Percentiles rank a stretch among this genome's conserved stretches.
Conservation (phyloP, 306 rosid species). For the Pterocarpus santalinus region DNA sequence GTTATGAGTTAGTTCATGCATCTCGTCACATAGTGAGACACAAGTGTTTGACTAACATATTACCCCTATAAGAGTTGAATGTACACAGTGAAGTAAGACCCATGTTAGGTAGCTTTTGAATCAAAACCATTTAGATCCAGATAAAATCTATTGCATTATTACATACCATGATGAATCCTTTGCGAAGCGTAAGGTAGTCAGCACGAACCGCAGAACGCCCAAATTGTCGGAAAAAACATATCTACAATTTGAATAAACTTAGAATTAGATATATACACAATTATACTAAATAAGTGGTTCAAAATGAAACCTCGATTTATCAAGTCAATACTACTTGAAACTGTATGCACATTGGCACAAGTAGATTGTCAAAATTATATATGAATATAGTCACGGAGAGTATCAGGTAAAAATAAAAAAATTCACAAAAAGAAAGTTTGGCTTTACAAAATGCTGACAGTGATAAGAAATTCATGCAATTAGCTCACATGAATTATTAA, state of each 20-base stretch:
- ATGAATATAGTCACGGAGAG: background rate
- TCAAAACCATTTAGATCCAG: conserved; percentile 29
- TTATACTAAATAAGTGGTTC: background rate
- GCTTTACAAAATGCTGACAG: conserved; percentile 9
- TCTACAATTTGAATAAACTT: conserved; percentile 59
- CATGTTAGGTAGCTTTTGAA: conserved; percentile 21
- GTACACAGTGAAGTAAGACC: conserved; percentile 21
- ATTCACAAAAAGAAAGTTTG: conserved; percentile 10
- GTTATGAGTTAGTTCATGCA: background rate
- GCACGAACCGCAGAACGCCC: conserved; percentile 86
- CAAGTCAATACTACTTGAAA: conserved; percentile 24
- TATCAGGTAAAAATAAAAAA: background rate
- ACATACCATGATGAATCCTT: conserved; percentile 91
- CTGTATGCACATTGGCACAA: conserved; percentile 32
- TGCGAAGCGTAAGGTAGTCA: conserved; percentile 90
- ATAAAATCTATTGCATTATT: conserved; percentile 37
- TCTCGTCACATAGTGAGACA: conserved; percentile 25
- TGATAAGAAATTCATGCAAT: conserved; percentile 10
- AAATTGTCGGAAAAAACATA: conserved; percentile 93
- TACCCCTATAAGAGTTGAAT: background rate
- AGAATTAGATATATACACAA: conserved; percentile 36
- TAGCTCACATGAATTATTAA: conserved; percentile 9
- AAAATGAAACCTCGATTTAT: conserved; percentile 42
- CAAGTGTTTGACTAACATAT: conserved; percentile 13
- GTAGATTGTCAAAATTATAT: conserved; percentile 22